Evolutionary conservation across 129 eudicot genomes (phyloP), one percentile per base, ranked within the genome.

Genomic region (Apium graveolens): DNA sequence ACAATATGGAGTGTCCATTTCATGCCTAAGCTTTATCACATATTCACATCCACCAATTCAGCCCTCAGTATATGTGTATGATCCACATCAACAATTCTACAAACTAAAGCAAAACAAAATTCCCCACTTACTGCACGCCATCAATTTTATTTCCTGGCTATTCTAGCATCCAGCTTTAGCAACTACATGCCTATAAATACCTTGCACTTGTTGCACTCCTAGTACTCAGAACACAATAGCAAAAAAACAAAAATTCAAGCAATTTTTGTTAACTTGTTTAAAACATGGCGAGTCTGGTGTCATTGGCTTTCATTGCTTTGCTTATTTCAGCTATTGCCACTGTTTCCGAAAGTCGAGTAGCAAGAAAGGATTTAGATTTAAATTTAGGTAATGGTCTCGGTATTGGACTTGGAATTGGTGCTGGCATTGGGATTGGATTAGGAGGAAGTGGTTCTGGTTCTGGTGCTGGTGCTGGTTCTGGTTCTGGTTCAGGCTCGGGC

Each of bases 401-500:
- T 35, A 4, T 84, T 29, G 97, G 97, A 46, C 31, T 85, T 62
- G 91, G 92, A 14, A 24, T 88, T 37, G 96, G 96, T n/a, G 63
- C 82, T 0, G 93, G 97, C 44, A 39, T 88, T 0, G 96, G 96
- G 5, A 44, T 90, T 76, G 96, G 96, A 4, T 45, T 90, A 9
- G 93, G 96, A 9, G 93, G 92, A 35, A 65, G 90, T 29, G 97
- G 97, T 24, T 74, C 87, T 34, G 96, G 96, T 44, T 79, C 88
- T 0, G 97, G 97, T 0, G 77, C 86, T 12, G 89, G 92, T 2
- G 83, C 91, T 0, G 91, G 91, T 2, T 29, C 88, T 0, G 88
- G 88, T 21, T 43, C 81, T 0, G 88, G 91, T 0, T 73, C 85
- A 0, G 79, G 83, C 13, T 81, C 83, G 0, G 74, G 83, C 1